These are phyloP conservation scores for Metschnikowia lachancei DNA, from an alignment of 805 yeast species.

Conservation along the genomic window DNA sequence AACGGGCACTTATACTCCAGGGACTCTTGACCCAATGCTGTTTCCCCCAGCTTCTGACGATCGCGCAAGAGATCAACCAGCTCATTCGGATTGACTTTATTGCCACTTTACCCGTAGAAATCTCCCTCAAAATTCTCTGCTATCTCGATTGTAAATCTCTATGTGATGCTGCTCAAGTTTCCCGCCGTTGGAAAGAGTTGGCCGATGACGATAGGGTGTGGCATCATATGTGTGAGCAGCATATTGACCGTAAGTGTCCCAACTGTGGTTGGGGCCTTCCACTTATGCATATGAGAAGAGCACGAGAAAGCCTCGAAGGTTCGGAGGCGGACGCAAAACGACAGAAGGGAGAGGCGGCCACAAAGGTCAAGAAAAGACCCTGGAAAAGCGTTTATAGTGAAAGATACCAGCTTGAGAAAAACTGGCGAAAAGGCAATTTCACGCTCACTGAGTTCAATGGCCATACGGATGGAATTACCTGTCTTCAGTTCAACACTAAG, in stretches of 20 bases:
- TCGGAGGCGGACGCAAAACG: slow-evolving; percentile 11
- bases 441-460: slow-evolving; percentile 65
- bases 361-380: slow-evolving; percentile 53
- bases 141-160: slow-evolving; percentile 91
- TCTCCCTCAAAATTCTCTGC: slow-evolving; percentile 79
- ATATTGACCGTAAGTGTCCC: slow-evolving; percentile 94
- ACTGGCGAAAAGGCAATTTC: slow-evolving; percentile 88
- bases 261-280: slow-evolving; percentile 99
- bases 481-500: slow-evolving; percentile 76
- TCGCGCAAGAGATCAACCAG: slow-evolving; percentile 73
- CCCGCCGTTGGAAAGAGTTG: slow-evolving; percentile 76
- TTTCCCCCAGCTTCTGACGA: slow-evolving; percentile 87
- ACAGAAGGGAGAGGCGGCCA: slow-evolving; percentile 9
- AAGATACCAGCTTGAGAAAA: slow-evolving; percentile 84
- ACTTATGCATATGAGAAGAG: slow-evolving; percentile 80
- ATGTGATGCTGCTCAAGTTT: slow-evolving; percentile 91
- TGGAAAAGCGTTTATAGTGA: slow-evolving; percentile 96
- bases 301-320: slow-evolving; percentile 42
- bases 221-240: slow-evolving; percentile 98
- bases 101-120: slow-evolving; percentile 78
- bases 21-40: slow-evolving; percentile 90
- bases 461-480: slow-evolving; percentile 85
- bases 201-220: slow-evolving; percentile 97
- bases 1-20: slow-evolving; percentile 71
- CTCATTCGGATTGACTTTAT: slow-evolving; percentile 88